These are phyloP conservation scores for Amauroascus verrucosus DNA, from an alignment of 2,329 filamentous ascomycete species.

Conservation along the genomic window DNA sequence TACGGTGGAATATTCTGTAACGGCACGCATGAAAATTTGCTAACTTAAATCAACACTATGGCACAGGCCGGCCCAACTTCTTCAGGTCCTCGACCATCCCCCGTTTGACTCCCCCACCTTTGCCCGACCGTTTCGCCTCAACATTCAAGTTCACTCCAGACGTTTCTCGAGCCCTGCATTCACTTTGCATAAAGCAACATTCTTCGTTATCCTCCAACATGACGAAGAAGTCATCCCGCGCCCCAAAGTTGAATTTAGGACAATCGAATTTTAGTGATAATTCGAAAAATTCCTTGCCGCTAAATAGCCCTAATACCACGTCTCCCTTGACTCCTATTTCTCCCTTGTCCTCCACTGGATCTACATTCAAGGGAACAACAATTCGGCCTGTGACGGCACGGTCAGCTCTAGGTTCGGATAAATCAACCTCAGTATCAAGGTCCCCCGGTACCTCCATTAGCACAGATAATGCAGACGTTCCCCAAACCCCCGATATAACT, in stretches of 20 bases:
- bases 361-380: constrained; percentile 21
- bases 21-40: constrained; percentile 4
- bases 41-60: constrained; percentile 5
- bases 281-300: constrained; percentile 1
- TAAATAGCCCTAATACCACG: constrained; percentile 9
- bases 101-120: background rate
- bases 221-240: constrained; percentile 16
- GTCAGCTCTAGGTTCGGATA: constrained; percentile 17
- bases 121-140: constrained; percentile 5
- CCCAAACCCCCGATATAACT: constrained; percentile 35
- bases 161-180: background rate
- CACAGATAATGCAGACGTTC: constrained; percentile 17
- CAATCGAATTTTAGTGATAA: constrained; percentile 14
- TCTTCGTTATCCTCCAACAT: constrained; percentile 11
- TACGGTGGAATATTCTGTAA: background rate
- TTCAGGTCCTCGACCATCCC: background rate
- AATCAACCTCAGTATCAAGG: constrained; percentile 22
- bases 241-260: constrained; percentile 13
- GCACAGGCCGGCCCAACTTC: constrained; percentile 7
- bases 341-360: constrained; percentile 13
- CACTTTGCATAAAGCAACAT: constrained; percentile 6
- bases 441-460: constrained; percentile 23
- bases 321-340: constrained; percentile 13
- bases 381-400: constrained; percentile 32
- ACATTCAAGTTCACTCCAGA: constrained; percentile 4